A percentile compares a stretch with the other conserved stretches of the same genome.
phyloP scores from a whole-genome alignment of 352 stramenopile species.

The Blastocystis sp. region DNA sequence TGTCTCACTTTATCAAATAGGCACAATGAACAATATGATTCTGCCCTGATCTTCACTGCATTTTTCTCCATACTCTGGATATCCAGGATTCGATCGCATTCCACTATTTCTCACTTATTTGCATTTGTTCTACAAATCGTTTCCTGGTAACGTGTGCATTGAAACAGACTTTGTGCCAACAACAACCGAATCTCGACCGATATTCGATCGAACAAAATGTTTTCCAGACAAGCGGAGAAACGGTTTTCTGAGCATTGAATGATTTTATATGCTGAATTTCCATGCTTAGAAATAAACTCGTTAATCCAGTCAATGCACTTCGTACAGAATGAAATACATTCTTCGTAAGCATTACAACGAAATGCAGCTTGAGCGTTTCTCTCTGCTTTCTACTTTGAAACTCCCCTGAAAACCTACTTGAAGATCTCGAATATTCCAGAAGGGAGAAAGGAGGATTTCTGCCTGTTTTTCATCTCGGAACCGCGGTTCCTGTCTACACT shows the following conservation, averaged over 20 bases:
- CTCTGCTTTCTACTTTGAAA: not conserved
- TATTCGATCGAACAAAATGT: not conserved
- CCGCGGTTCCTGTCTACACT: constrained; percentile 1
- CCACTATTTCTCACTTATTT: not conserved
- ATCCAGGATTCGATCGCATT: not conserved
- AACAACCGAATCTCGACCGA: not conserved
- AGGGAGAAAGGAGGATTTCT: not conserved
- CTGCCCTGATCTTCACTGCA: not conserved
- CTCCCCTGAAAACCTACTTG: not conserved
- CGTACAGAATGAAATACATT: not conserved
- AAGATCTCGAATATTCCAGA: not conserved
- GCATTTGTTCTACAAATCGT: not conserved
- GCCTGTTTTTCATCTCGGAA: not conserved
- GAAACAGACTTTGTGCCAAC: not conserved
- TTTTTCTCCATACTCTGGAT: not conserved
- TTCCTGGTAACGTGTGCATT: not conserved
- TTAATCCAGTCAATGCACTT: not conserved
- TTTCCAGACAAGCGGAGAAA: constrained; percentile 11
- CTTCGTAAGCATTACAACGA: not conserved
- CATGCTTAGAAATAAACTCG: not conserved
- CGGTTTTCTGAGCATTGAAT: not conserved
- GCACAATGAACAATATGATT: not conserved
- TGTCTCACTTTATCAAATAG: not conserved
- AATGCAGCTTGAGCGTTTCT: not conserved
- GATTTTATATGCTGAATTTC: not conserved